Evolutionary conservation across 441 rosid species (phyloP).

Genomic region (Viola pubescens): DNA sequence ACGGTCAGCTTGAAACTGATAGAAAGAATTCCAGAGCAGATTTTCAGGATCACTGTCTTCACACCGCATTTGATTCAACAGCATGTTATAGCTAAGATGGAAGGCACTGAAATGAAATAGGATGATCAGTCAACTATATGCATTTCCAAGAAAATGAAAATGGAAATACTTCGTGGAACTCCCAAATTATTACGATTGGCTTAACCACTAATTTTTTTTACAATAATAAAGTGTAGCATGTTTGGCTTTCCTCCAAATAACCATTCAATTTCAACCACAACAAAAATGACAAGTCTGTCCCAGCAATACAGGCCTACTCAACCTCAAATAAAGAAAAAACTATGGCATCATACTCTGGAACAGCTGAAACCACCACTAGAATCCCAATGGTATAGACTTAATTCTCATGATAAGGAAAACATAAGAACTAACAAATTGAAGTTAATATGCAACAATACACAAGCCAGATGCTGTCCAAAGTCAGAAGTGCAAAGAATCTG

Average conservation of each 20-base stretch:
- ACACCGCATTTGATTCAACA: constrained; percentile 86
- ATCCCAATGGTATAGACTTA: neutral
- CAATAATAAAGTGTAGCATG: no score
- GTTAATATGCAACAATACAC: neutral
- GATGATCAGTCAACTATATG: constrained; percentile 17
- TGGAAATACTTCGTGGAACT: neutral
- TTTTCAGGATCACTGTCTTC: constrained; percentile 98
- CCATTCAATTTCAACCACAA: neutral
- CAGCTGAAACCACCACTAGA: neutral
- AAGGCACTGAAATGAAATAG: constrained; percentile 56
- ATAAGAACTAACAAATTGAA: neutral
- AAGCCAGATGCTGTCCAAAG: neutral
- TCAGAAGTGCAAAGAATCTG: neutral
- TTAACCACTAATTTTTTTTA: no score
- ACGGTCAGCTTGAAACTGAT: constrained; percentile 96
- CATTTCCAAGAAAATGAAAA: constrained; percentile 8
- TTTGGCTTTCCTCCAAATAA: no score
- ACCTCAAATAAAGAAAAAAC: no score
- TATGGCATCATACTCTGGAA: neutral
- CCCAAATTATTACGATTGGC: neutral
- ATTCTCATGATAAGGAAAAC: neutral
- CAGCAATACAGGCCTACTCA: no score
- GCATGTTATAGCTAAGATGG: constrained; percentile 98
- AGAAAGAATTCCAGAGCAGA: constrained; percentile 91
- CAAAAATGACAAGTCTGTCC: no score